These are phyloP conservation scores for Encephalitozoon intestinalis DNA, from an alignment of 371 early-diverging fungal genomes.

Conservation along the genomic window DNA sequence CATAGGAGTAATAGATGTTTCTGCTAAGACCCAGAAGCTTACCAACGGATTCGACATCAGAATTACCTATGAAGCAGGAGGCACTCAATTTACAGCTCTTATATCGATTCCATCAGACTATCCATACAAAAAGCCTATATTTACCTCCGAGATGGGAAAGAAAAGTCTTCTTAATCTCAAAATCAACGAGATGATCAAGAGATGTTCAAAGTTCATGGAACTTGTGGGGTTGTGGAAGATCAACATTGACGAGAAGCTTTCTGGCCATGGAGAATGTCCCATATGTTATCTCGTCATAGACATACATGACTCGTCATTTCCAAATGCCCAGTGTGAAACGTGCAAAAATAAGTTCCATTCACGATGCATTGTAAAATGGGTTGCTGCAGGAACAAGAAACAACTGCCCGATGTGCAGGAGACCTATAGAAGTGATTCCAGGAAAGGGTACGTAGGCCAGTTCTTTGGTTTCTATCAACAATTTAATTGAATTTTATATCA, in stretches of 20 bases:
- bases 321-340: constrained; percentile 38
- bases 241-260: constrained; percentile 43
- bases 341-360: constrained; percentile 57
- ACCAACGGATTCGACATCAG: constrained; percentile 1
- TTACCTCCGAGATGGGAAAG: constrained; percentile 20
- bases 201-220: constrained; percentile 52
- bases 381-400: constrained; percentile 23
- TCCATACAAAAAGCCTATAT: constrained; percentile 21
- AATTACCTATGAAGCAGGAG: neutral
- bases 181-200: constrained; percentile 43
- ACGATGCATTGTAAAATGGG: constrained; percentile 53
- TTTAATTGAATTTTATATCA: too few species aligned
- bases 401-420: constrained; percentile 56
- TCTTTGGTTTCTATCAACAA: too few species aligned
- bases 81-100: neutral
- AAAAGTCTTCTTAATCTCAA: constrained; percentile 27
- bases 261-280: constrained; percentile 52
- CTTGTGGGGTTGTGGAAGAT: constrained; percentile 53
- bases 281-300: constrained; percentile 60
- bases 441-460: neutral
- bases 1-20: neutral
- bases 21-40: neutral
- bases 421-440: neutral
- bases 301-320: constrained; percentile 40
- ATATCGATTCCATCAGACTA: constrained; percentile 10